A percentile compares a stretch with the other conserved stretches of the same genome.
Evolutionary conservation across 2,329 filamentous ascomycete species (phyloP).

Genomic region (Botrytis medusae): DNA sequence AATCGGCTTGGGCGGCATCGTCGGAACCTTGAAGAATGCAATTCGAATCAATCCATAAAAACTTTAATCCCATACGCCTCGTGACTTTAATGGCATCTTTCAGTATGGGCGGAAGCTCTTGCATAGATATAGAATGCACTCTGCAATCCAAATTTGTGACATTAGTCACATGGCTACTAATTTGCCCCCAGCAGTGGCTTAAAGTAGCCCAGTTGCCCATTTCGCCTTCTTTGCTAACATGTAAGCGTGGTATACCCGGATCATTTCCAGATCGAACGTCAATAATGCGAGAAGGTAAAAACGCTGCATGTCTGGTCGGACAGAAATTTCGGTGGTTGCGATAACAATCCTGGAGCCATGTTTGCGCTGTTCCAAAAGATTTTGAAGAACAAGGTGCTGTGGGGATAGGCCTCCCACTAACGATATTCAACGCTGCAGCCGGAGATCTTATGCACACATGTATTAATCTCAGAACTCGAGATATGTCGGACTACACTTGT

Average conservation of each 20-base stretch:
- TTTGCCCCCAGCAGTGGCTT: background rate
- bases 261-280: background rate
- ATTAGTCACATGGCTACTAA: background rate
- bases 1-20: background rate
- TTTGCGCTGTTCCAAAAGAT: background rate
- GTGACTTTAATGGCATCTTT: background rate
- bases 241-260: background rate
- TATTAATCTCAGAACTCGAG: background rate
- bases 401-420: background rate
- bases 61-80: background rate
- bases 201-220: background rate
- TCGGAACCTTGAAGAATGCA: background rate
- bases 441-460: background rate
- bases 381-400: background rate
- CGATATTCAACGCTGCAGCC: background rate
- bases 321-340: background rate
- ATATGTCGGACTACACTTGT: background rate
- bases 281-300: background rate
- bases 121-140: background rate
- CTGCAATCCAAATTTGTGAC: background rate
- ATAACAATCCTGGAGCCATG: background rate
- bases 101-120: background rate
- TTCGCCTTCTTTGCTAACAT: background rate
- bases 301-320: background rate
- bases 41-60: background rate